Evolutionary conservation across 495 filamentous ascomycete genomes (phyloP).

Genomic region (Neurospora africana): DNA sequence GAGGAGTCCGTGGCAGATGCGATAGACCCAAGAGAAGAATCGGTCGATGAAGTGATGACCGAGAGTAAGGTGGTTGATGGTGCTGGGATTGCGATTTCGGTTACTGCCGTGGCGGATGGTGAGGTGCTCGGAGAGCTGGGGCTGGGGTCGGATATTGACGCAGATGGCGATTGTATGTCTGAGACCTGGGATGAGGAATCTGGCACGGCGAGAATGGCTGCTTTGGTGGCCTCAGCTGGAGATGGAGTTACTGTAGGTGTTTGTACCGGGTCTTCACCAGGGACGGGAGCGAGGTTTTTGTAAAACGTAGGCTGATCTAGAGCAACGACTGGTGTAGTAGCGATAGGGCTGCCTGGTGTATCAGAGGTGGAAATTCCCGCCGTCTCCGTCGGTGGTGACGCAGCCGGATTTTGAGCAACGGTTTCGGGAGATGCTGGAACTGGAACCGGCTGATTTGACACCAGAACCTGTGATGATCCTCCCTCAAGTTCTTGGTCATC

Average conservation of each 20-base stretch:
- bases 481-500: not conserved
- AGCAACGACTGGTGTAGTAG: not conserved
- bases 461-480: not conserved
- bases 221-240: not conserved
- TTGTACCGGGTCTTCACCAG: not conserved
- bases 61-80: not conserved
- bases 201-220: not conserved
- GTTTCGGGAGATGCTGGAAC: not conserved
- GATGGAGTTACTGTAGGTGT: not conserved
- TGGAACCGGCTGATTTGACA: not conserved
- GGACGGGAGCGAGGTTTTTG: not conserved
- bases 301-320: not conserved
- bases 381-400: not conserved
- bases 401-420: not conserved
- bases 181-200: not conserved
- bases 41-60: not conserved
- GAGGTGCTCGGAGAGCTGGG: not conserved
- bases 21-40: not conserved
- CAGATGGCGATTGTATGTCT: not conserved
- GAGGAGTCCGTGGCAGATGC: not conserved
- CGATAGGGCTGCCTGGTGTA: not conserved
- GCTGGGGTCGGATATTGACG: not conserved
- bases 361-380: not conserved
- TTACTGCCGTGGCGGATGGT: not conserved
- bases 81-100: not conserved